phyloP scores from a whole-genome alignment of 2,329 filamentous ascomycete species.

The Ceratocystis destructans region DNA sequence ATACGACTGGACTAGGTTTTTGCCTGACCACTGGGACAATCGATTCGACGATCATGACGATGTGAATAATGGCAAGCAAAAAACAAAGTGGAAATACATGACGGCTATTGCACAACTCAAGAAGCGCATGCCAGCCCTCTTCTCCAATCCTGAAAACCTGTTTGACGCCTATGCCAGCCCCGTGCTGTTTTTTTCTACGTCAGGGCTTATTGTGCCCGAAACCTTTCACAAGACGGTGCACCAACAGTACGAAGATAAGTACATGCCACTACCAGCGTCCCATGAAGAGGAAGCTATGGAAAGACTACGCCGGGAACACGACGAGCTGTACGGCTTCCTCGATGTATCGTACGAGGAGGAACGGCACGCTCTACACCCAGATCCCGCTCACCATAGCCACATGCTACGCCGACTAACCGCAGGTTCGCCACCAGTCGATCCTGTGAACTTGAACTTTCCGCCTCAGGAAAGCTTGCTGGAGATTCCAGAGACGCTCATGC shows the following conservation, averaged over 20 bases:
- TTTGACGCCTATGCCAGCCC: slow-evolving; percentile 50
- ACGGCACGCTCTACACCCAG: background rate
- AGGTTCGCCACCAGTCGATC: slow-evolving; percentile 25
- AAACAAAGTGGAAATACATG: background rate
- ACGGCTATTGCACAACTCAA: background rate
- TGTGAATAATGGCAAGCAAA: background rate
- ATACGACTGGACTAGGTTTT: slow-evolving; percentile 51
- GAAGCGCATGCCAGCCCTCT: slow-evolving; percentile 31
- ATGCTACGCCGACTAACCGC: background rate
- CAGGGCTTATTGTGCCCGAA: slow-evolving; percentile 34
- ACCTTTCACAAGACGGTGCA: slow-evolving; percentile 29
- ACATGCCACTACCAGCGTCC: background rate
- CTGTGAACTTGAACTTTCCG: slow-evolving; percentile 36
- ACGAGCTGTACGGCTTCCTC: slow-evolving; percentile 5
- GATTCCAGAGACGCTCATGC: slow-evolving; percentile 36
- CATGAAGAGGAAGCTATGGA: slow-evolving; percentile 7
- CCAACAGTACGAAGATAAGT: slow-evolving; percentile 9
- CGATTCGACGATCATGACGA: background rate
- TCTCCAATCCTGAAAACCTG: slow-evolving; percentile 34
- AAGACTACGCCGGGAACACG: background rate
- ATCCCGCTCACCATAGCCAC: slow-evolving; percentile 12
- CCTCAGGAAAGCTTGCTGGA: slow-evolving; percentile 34
- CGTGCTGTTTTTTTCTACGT: slow-evolving; percentile 42
- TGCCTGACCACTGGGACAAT: slow-evolving; percentile 39
- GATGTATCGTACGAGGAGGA: slow-evolving; percentile 18